Base-by-base conservation (phyloP, 306 rosid genomes). In the Acacia melanoxylon region DNA sequence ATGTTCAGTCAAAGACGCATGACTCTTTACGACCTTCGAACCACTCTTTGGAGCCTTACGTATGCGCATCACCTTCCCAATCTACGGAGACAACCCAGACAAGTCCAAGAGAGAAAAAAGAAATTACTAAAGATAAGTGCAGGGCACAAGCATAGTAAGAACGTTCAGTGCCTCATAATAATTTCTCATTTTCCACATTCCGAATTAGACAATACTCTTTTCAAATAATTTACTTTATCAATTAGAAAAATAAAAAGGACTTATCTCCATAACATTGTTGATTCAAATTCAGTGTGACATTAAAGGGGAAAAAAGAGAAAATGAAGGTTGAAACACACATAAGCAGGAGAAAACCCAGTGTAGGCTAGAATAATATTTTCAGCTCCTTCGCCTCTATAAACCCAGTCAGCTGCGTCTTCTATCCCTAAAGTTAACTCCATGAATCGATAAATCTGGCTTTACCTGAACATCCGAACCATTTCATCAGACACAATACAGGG, bases 341-440 rank as follows among this genome's bases (percentile, higher is more conserved):
- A 96, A 56, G 83, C 1, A 48, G 94, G 85, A 78, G 89, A 89
- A 48, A 92, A 91, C 76, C 98, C 97, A 24, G 69, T 68, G 83
- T 93, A 92, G 45, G 94, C 89, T 12, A 96, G 94, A 74, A 94
- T 97, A 52, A 96, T 85, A 88, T 96, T 96, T 29, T 91, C 94
- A 80, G 98, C 97, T 80, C 99, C 99, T 92, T 96, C 99, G 76
- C 99, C 99, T 86, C 92, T 88, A 85, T 93, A 93, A 82, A 81
- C 85, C 97, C 97, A 94, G 48, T 90, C 88, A 83, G 54, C 86
- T 35, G 94, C 94, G 31, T 96, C 92, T 31, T 85, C 77, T 68
- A 76, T 74, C 24, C 78, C 78, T 54, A 93, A 75, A 82, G 77
- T 61, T 63, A 80, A 62, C 86, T 86, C 97, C 98, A 92, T 93